These are phyloP conservation scores for Chrysosporium queenslandicum DNA, from an alignment of 2,329 filamentous ascomycete genomes.

Conservation along the genomic window DNA sequence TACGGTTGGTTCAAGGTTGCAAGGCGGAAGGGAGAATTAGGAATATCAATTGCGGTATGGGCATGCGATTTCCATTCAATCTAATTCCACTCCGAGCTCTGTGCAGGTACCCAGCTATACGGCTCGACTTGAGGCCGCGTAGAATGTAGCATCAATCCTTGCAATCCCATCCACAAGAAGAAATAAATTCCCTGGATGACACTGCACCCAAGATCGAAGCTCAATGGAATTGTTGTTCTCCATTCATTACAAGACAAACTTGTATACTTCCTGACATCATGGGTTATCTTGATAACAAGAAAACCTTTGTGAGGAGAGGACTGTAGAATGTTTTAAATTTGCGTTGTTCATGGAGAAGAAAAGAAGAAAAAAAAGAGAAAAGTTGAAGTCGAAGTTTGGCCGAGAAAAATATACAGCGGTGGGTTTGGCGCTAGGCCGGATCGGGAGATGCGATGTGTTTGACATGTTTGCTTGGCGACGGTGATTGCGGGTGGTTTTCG, in stretches of 20 bases:
- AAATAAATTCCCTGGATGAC: conserved; percentile 33
- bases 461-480: neutral
- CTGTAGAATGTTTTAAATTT: conserved; percentile 45
- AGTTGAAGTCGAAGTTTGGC: conserved; percentile 19
- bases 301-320: conserved; percentile 46
- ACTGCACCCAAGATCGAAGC: conserved; percentile 50
- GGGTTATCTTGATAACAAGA: conserved; percentile 32
- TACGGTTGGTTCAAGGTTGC: neutral
- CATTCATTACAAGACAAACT: conserved; percentile 22
- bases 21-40: no score
- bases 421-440: neutral
- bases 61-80: neutral
- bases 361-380: conserved; percentile 22
- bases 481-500: neutral
- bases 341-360: conserved; percentile 47
- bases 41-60: no score
- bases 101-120: no score
- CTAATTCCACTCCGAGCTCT: neutral
- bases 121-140: no score
- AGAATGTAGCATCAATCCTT: conserved; percentile 49
- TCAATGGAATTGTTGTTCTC: conserved; percentile 21
- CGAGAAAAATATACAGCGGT: conserved; percentile 14
- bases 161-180: conserved; percentile 46
- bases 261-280: conserved; percentile 49
- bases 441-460: conserved; percentile 4